Evolutionary conservation across 768 basidiomycete genomes (phyloP).

Genomic region (Lenzites betulinus): DNA sequence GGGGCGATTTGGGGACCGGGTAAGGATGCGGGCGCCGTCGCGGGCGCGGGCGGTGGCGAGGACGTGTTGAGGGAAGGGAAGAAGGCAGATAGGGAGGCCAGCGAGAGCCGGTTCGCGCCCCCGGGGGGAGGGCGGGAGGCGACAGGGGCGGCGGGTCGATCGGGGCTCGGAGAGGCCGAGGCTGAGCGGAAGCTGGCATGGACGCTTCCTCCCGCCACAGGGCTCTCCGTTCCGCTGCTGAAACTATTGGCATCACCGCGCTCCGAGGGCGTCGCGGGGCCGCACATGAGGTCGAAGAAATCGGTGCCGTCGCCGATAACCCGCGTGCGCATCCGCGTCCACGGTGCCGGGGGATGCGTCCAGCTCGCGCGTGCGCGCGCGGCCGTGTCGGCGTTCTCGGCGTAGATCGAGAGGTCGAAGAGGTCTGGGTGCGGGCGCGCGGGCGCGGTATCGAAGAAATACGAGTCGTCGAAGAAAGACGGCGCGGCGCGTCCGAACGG

Average conservation of each 20-base stretch:
- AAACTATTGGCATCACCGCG: no score
- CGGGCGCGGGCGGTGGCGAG: not conserved
- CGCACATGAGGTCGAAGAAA: not conserved
- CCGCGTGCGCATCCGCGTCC: not conserved
- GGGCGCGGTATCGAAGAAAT: not conserved
- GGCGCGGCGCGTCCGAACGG: conserved; percentile 11
- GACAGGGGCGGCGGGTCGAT: conserved; percentile 1
- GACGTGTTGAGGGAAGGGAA: no score
- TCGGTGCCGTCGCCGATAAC: not conserved
- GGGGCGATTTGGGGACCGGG: not conserved
- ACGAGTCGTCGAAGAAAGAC: conserved; percentile 15
- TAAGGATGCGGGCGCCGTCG: not conserved
- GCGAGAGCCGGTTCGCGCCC: not conserved
- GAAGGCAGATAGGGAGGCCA: no score
- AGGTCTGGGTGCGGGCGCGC: conserved; percentile 6
- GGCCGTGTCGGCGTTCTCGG: not conserved
- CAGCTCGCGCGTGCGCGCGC: not conserved
- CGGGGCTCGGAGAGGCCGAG: conserved; percentile 5
- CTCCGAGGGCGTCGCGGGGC: no score
- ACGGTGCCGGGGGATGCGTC: no score
- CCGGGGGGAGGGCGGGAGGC: not conserved
- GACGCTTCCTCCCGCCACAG: not conserved
- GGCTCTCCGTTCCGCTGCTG: not conserved
- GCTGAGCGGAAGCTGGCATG: not conserved
- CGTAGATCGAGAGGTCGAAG: conserved; percentile 18